Conservation (phyloP, 768 basidiomycete genomes). For the Hydnomerulius pinastri region DNA sequence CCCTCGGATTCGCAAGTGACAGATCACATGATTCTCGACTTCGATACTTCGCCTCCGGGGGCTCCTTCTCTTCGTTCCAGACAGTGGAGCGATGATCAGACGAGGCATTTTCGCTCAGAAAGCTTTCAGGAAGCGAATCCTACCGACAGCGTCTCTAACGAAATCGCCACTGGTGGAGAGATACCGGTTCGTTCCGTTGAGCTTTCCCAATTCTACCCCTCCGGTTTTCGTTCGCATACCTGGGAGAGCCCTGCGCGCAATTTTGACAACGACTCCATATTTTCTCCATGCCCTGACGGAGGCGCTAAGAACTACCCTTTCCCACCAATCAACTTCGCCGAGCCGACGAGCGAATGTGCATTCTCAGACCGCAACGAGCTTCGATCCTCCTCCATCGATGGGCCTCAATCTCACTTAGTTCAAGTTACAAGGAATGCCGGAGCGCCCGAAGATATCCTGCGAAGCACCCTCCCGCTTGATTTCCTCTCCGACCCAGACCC, state of each 20-base stretch:
- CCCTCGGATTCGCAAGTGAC: slow-evolving; percentile 15
- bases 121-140: background rate
- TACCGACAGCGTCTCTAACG: background rate
- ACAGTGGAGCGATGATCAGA: background rate
- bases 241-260: background rate
- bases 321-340: background rate
- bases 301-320: background rate
- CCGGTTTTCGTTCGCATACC: background rate
- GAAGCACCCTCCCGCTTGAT: slow-evolving; percentile 16
- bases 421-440: background rate
- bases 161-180: background rate
- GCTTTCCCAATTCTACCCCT: background rate
- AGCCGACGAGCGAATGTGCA: background rate
- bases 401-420: background rate
- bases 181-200: background rate
- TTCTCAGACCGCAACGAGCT: background rate
- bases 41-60: slow-evolving; percentile 28
- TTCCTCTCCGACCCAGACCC: slow-evolving; percentile 33
- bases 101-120: too few relatives aligned
- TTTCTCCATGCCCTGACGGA: background rate
- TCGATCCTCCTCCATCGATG: background rate
- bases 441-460: background rate
- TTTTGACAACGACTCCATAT: background rate
- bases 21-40: slow-evolving; percentile 16
- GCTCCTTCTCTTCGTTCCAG: background rate